Conservation (phyloP, 2,329 filamentous ascomycete species). For the Fusarium pseudonygamai region DNA sequence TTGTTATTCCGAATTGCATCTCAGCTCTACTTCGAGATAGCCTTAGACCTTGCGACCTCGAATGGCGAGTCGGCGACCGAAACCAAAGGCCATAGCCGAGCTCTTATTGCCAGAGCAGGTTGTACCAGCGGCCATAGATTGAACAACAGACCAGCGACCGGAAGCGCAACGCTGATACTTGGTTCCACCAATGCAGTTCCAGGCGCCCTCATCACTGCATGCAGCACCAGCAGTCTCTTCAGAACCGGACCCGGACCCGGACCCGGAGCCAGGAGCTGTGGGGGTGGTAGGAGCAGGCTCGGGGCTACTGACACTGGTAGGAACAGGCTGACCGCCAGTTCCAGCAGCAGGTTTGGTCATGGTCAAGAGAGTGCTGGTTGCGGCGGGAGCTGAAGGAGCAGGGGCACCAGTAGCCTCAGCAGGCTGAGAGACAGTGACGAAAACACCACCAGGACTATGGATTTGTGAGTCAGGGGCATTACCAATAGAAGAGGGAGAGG, state of each 20-base stretch:
- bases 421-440: constrained; percentile 49
- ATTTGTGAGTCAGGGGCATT: constrained; percentile 29
- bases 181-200: constrained; percentile 66
- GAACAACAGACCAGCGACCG: constrained; percentile 61
- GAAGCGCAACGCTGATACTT: constrained; percentile 71
- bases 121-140: constrained; percentile 64
- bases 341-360: constrained; percentile 35
- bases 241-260: constrained; percentile 30
- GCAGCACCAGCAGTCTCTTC: constrained; percentile 50
- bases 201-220: constrained; percentile 64
- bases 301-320: constrained; percentile 23
- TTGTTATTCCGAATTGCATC: constrained; percentile 6
- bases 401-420: constrained; percentile 39
- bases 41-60: constrained; percentile 24
- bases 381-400: constrained; percentile 26
- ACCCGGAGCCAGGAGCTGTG: constrained; percentile 32
- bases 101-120: constrained; percentile 53
- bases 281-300: constrained; percentile 25
- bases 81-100: constrained; percentile 37
- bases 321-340: constrained; percentile 16
- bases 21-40: not conserved
- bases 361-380: constrained; percentile 37
- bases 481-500: constrained; percentile 7
- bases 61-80: constrained; percentile 32
- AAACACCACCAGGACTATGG: constrained; percentile 55